These are phyloP conservation scores for Globisporangium orthogonon DNA, from an alignment of 352 stramenopile genomes.

Conservation along the genomic window DNA sequence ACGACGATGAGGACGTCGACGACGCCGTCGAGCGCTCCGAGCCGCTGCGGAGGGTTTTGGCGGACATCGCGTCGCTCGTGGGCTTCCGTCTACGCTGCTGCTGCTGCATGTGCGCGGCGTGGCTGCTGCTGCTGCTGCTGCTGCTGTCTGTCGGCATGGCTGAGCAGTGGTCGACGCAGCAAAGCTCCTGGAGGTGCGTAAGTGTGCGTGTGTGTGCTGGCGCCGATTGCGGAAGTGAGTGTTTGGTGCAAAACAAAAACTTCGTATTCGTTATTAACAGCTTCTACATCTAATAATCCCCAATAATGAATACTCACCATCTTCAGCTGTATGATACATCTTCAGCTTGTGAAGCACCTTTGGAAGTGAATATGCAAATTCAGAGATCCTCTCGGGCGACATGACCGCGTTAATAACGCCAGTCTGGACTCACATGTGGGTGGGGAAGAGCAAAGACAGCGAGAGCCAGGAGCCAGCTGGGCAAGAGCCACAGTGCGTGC, in stretches of 20 bases:
- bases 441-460: no score
- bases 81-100: not conserved
- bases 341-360: not conserved
- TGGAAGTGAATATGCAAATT: not conserved
- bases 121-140: not conserved
- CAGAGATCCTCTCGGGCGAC: not conserved
- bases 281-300: not conserved
- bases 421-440: not conserved
- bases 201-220: not conserved
- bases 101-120: not conserved
- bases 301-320: not conserved
- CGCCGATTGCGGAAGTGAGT: not conserved
- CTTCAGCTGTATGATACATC: not conserved
- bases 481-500: not conserved
- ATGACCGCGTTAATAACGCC: not conserved
- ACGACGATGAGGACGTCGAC: constrained; percentile 1
- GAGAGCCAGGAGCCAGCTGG: not conserved
- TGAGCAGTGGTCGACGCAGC: not conserved
- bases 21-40: constrained; percentile 1
- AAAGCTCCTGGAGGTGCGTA: no score
- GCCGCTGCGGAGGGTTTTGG: not conserved
- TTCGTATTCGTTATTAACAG: not conserved
- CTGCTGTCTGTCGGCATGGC: constrained; percentile 1
- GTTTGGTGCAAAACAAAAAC: not conserved
- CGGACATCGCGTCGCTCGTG: not conserved